Evolutionary conservation across 139 green algal genomes (phyloP).

Genomic region (Closterium sp.): DNA sequence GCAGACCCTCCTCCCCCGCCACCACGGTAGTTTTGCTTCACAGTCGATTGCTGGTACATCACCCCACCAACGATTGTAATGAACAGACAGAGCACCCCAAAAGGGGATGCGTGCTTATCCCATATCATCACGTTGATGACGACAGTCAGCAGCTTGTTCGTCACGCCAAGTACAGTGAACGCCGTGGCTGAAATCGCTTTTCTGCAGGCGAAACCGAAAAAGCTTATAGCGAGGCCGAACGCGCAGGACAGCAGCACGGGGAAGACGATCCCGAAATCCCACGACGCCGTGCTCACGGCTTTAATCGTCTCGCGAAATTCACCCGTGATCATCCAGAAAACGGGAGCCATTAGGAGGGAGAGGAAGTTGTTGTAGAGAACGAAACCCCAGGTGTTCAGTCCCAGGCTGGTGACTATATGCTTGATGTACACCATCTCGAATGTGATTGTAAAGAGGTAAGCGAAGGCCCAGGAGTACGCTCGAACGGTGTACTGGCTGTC

Average conservation of each 20-base stretch:
- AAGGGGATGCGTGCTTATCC: slow-evolving; percentile 64
- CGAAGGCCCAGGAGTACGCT: slow-evolving; percentile 50
- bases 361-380: slow-evolving; percentile 54
- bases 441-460: slow-evolving; percentile 53
- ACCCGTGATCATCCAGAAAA: slow-evolving; percentile 40
- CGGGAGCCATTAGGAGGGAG: slow-evolving; percentile 39
- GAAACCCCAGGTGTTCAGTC: slow-evolving; percentile 50
- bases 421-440: slow-evolving; percentile 56
- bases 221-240: slow-evolving; percentile 68
- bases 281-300: background rate
- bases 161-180: slow-evolving; percentile 81
- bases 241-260: slow-evolving; percentile 68
- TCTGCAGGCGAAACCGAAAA: slow-evolving; percentile 70
- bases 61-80: slow-evolving; percentile 53
- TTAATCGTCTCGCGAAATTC: slow-evolving; percentile 16
- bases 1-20: background rate
- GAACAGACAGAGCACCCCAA: slow-evolving; percentile 52
- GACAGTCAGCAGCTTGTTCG: slow-evolving; percentile 80
- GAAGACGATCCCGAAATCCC: background rate
- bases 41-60: slow-evolving; percentile 47
- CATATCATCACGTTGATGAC: slow-evolving; percentile 71
- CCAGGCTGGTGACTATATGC: slow-evolving; percentile 47
- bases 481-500: slow-evolving; percentile 29
- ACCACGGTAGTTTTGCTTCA: background rate
- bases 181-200: slow-evolving; percentile 68